Conservation (phyloP, 73 alveolate genomes). For the Paramecium caudatum region DNA sequence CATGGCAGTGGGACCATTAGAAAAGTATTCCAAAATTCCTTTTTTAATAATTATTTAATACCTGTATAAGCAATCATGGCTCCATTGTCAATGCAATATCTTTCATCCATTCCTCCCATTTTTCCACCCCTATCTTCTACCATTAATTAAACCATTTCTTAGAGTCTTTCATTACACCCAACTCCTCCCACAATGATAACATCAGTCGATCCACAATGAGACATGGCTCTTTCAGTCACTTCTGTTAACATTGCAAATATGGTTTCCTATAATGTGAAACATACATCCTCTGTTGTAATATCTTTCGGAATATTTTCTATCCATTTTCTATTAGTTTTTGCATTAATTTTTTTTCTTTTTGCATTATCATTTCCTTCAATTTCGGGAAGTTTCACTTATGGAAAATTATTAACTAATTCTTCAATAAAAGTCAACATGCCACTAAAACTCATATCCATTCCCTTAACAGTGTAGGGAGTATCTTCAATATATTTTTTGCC, state of each 20-base stretch:
- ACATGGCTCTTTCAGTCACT: conserved; percentile 99
- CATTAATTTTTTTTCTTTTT: conserved; percentile 82
- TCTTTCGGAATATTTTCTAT: conserved; percentile 67
- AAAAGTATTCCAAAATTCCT: conserved; percentile 87
- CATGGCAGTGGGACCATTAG: conserved; percentile 85
- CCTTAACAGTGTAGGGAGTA: conserved; percentile 97
- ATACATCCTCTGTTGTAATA: conserved; percentile 92
- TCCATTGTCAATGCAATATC: conserved; percentile 99
- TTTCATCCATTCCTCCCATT: conserved; percentile 99
- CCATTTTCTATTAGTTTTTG: conserved; percentile 73
- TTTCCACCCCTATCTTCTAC: conserved; percentile 97
- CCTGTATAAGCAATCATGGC: conserved; percentile 99
- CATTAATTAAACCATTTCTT: conserved; percentile 97
- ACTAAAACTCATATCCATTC: conserved; percentile 98
- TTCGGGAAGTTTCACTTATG: conserved; percentile 74
- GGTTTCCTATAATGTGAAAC: conserved; percentile 96
- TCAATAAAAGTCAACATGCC: conserved; percentile 96
- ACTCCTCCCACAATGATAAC: conserved; percentile 99
- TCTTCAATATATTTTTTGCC: conserved; percentile 91
- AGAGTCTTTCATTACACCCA: conserved; percentile 97
- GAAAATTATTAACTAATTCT: conserved; percentile 81
- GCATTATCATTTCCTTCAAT: conserved; percentile 29
- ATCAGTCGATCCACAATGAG: conserved; percentile 97
- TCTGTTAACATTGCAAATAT: conserved; percentile 98
- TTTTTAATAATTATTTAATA: not conserved